Percentiles rank a stretch among this genome's conserved stretches.
Evolutionary conservation across 139 green algal genomes (phyloP).

Genomic region (Mesotaenium endlicherianum): DNA sequence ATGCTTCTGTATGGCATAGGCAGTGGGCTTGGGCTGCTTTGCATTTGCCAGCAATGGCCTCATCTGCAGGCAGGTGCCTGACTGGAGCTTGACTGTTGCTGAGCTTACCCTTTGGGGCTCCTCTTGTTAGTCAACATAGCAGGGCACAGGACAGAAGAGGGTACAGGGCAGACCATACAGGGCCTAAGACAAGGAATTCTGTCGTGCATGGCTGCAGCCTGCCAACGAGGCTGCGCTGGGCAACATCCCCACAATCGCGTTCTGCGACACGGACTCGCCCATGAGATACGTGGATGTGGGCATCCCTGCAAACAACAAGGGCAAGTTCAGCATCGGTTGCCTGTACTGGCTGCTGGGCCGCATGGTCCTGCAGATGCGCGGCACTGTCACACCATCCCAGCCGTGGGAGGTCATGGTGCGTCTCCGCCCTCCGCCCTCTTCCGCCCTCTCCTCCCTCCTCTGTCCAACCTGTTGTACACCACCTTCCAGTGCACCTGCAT

Average conservation of each 20-base stretch:
- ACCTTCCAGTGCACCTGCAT: no score
- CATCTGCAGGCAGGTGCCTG: no score
- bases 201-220: slow-evolving; percentile 75
- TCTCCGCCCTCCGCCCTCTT: neutral
- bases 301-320: slow-evolving; percentile 99
- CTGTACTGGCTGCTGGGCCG: slow-evolving; percentile 95
- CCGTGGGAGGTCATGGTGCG: slow-evolving; percentile 61
- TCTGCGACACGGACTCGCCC: slow-evolving; percentile 97
- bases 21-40: no score
- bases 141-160: no score
- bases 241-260: slow-evolving; percentile 99
- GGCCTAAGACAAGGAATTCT: no score
- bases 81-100: no score
- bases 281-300: slow-evolving; percentile 92
- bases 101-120: no score
- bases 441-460: neutral
- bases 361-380: slow-evolving; percentile 98
- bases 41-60: no score
- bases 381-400: slow-evolving; percentile 68
- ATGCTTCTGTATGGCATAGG: no score
- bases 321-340: slow-evolving; percentile 91
- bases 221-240: slow-evolving; percentile 95
- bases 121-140: no score
- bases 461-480: no score
- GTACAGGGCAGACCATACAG: no score